Conservation (phyloP, 768 basidiomycete genomes). For the Trametes cubensis region DNA sequence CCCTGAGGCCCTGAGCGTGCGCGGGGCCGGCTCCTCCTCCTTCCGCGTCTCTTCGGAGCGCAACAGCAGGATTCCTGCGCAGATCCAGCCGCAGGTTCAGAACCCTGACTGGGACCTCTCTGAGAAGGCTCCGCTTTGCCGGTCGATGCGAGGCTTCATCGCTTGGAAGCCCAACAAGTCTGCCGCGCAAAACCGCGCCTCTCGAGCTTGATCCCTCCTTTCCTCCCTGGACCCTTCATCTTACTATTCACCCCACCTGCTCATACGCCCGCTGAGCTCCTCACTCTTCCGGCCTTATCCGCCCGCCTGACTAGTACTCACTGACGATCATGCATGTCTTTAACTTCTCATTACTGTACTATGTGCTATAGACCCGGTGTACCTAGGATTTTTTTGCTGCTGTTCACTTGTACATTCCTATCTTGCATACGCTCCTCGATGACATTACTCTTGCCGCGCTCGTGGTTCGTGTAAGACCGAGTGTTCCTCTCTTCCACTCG, state of each 20-base stretch:
- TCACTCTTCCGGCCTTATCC: no score
- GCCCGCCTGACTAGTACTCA: no score
- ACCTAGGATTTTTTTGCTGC: neutral
- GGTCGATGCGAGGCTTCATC: constrained; percentile 54
- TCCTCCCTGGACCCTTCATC: no score
- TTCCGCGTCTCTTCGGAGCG: neutral
- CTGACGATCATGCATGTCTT: neutral
- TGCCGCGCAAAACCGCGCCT: no score
- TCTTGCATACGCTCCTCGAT: neutral
- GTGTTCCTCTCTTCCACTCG: no score
- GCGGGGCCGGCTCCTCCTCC: neutral
- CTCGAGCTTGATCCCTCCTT: no score
- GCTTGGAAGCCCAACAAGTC: constrained; percentile 42
- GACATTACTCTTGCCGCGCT: neutral
- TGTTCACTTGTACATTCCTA: neutral
- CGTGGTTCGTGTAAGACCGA: neutral
- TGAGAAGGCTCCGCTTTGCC: constrained; percentile 29
- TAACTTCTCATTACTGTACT: neutral
- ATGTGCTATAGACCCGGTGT: neutral
- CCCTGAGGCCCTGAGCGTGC: constrained; percentile 30
- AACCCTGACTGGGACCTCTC: constrained; percentile 26
- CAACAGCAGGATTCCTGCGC: neutral
- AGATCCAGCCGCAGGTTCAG: constrained; percentile 1
- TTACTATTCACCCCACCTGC: no score
- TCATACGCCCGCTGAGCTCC: no score